A percentile compares a stretch with the other conserved stretches of the same genome.
These are phyloP conservation scores for Sarcocystis neurona DNA, from an alignment of 169 alveolate species.

Conservation along the genomic window DNA sequence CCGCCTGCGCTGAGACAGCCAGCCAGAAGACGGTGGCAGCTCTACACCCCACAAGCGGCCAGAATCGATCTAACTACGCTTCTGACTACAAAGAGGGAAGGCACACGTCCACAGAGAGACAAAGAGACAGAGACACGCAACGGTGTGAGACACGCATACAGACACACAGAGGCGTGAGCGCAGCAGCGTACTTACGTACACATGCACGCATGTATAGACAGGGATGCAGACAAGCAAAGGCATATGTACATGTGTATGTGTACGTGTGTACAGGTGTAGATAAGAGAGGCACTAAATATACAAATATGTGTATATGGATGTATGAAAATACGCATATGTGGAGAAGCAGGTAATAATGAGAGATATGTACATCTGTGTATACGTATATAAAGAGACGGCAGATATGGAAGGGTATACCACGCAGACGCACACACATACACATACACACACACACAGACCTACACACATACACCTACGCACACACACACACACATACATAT, in stretches of 20 bases:
- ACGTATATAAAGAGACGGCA: no score
- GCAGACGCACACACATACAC: no score
- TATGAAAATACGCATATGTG: background rate
- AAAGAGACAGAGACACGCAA: background rate
- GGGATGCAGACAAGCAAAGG: no score
- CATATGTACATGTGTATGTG: background rate
- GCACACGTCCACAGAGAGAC: background rate
- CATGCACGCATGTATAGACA: no score
- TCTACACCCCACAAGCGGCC: no score
- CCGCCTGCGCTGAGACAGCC: no score
- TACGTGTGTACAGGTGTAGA: background rate
- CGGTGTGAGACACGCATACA: background rate
- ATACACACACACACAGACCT: background rate
- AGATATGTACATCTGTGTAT: no score
- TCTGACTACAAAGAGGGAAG: background rate
- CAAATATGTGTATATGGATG: background rate
- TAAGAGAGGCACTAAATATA: no score
- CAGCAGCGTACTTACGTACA: background rate
- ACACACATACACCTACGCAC: background rate
- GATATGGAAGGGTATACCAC: no score
- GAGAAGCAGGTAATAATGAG: no score
- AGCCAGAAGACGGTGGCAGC: no score
- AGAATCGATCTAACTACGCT: background rate
- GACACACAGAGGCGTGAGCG: background rate
- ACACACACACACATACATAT: background rate